Base-by-base conservation (phyloP, 768 basidiomycete genomes). In the Neoboletus brunneissimus region DNA sequence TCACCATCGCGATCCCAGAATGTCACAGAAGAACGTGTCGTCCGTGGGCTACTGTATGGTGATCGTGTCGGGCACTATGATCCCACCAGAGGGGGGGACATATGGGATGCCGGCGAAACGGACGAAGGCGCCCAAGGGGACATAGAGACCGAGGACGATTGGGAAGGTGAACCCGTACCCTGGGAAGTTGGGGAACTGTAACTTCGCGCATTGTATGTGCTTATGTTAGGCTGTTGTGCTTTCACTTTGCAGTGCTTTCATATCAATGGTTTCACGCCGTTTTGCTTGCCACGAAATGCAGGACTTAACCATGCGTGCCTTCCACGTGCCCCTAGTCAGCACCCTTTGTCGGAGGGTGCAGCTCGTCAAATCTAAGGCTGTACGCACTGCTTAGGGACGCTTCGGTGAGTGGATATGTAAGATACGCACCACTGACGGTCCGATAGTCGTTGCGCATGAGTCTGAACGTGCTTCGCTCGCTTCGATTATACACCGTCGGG, bases 131-230 rank as follows among this genome's bases (percentile, higher is more conserved):
- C 69, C 23, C 64, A 62, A 22, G 67, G 60, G 41, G 81, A 79
- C 48, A 76, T 71, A 31, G 84, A 82, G 64, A 80, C 81, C 42
- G 86, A 87, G 60, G 75, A 74, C 46, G 75, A 75, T 59, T 92
- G 90, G 90, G 90, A 91, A 71, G 84, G 87, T 35, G 89, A 91
- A 70, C 86, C 87, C 37, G 79, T 91, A 35, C 86, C 89, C 57
- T 92, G 90, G 90, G 88, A 88, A 71, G 77, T 83, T 10, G 90
- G 84, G 51, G 90, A 90, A 64, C 64, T 92, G 71, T 91, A 79
- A 72, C 55, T 51, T 57, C 40, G 51, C 23, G 48, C 55, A 45
- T 55, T 57, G 64, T 71, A 69, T 70, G 74, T 72, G 67, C 51
- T 63, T 64, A 60, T 63, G 57, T 54, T 57, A 67, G 49, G 48